phyloP scores from a whole-genome alignment of 768 basidiomycete species.

The Hypholoma fasciculare region DNA sequence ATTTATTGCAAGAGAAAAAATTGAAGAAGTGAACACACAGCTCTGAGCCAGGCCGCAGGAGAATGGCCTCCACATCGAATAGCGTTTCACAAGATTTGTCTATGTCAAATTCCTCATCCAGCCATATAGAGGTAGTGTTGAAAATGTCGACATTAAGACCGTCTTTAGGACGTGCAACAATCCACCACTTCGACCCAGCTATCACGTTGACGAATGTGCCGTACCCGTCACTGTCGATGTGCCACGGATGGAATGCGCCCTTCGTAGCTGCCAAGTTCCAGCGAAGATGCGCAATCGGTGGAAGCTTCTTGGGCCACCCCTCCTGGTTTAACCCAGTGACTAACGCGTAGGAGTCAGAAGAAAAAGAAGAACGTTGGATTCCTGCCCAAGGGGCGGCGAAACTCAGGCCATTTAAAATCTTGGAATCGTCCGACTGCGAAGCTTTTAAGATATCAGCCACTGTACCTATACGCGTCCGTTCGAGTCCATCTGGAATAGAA shows the following conservation, averaged over 20 bases:
- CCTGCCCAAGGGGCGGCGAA: background rate
- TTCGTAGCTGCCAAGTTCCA: conserved; percentile 16
- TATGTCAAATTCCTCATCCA: background rate
- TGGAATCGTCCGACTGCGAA: background rate
- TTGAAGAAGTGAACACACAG: background rate
- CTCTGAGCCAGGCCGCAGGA: background rate
- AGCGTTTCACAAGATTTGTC: no score
- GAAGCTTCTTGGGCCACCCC: background rate
- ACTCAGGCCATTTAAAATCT: conserved; percentile 8
- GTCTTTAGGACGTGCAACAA: background rate
- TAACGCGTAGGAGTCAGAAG: conserved; percentile 5
- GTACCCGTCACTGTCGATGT: conserved; percentile 17
- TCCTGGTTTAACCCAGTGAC: background rate
- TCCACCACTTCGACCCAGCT: background rate
- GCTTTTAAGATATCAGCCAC: background rate
- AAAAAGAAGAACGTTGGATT: background rate
- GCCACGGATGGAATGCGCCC: conserved; percentile 11
- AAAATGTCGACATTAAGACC: background rate
- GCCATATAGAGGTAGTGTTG: background rate
- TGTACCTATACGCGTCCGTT: background rate
- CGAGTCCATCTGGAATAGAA: background rate
- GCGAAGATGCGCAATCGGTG: conserved; percentile 9
- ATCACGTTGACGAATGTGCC: conserved; percentile 7
- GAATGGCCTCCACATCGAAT: background rate
- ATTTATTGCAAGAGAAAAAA: conserved; percentile 7